Base-by-base conservation (phyloP, 2,329 filamentous ascomycete genomes). In the Dothiorella sarmentorum region DNA sequence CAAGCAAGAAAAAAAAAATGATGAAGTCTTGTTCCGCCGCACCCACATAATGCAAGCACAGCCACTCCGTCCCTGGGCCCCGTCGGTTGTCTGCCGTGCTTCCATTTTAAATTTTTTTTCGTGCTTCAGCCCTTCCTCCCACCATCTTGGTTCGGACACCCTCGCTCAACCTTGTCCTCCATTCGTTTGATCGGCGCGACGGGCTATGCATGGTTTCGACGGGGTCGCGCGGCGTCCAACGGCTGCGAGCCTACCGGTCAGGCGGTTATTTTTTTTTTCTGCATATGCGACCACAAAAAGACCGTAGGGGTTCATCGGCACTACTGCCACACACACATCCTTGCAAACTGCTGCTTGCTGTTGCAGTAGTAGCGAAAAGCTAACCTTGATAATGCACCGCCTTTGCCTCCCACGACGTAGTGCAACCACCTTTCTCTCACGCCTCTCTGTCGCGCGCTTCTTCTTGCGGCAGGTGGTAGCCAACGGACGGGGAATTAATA, bases 101-200 rank as follows among this genome's bases (percentile, higher is more conserved):
- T n/a, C n/a, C n/a, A n/a, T n/a, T n/a, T n/a, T n/a, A n/a, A 42
- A 9, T 7, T 49, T 35, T 17, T n/a, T 20, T 35, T 15, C 29
- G 22, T 29, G 6, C 35, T 27, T 33, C 27, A 31, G 7, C 18
- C 13, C 24, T 37, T 33, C 15, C 20, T 5, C 10, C 13, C 22
- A 26, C 13, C 18, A 22, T 17, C 9, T 15, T n/a, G n/a, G n/a
- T n/a, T n/a, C n/a, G n/a, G n/a, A n/a, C n/a, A n/a, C n/a, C n/a
- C n/a, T n/a, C n/a, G n/a, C n/a, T n/a, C n/a, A n/a, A n/a, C n/a
- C n/a, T n/a, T n/a, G n/a, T n/a, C n/a, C n/a, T n/a, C n/a, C n/a
- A n/a, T n/a, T n/a, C n/a, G n/a, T n/a, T n/a, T n/a, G 37, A 49
- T 49, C 44, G 44, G 44, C 44, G 17, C 27, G 24, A n/a, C n/a